phyloP scores from a whole-genome alignment of 148 eudicot species.

The Persicaria tinctoria region DNA sequence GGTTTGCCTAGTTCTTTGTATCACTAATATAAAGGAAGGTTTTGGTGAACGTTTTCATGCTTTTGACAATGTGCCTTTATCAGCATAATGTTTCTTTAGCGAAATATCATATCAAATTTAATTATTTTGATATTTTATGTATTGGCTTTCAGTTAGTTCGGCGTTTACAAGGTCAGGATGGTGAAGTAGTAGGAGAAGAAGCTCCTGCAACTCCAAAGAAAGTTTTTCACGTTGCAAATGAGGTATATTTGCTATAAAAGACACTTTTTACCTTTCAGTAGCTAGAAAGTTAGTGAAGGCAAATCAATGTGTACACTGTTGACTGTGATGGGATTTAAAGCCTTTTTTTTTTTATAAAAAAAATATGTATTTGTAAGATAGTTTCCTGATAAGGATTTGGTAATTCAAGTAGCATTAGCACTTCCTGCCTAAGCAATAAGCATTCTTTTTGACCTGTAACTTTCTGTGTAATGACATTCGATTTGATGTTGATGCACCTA shows the following conservation, averaged over 20 bases:
- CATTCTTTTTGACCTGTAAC: neutral
- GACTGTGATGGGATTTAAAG: neutral
- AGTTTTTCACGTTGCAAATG: conserved; percentile 77
- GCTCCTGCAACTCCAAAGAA: conserved; percentile 85
- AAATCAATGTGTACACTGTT: neutral
- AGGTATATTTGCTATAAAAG: conserved; percentile 34
- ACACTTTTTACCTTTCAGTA: neutral
- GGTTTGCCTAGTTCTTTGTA: conserved; percentile 34
- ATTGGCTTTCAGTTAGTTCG: conserved; percentile 58
- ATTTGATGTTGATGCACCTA: conserved; percentile 5
- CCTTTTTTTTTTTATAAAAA: too few relatives aligned
- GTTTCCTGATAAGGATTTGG: neutral
- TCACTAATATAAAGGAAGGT: neutral
- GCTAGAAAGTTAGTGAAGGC: neutral
- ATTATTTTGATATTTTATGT: neutral
- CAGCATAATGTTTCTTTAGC: neutral
- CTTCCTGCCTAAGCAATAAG: neutral
- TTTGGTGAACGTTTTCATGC: neutral
- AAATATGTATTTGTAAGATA: neutral
- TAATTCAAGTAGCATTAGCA: conserved; percentile 3
- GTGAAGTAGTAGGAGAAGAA: conserved; percentile 81
- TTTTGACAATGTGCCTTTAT: conserved; percentile 4
- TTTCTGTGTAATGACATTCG: neutral
- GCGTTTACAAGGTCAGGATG: conserved; percentile 76
- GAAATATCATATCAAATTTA: neutral